Percentiles rank a stretch among this genome's conserved stretches.
phyloP scores from a whole-genome alignment of 1,284 basidiomycete genomes.

The Tylopilus orsonianus region DNA sequence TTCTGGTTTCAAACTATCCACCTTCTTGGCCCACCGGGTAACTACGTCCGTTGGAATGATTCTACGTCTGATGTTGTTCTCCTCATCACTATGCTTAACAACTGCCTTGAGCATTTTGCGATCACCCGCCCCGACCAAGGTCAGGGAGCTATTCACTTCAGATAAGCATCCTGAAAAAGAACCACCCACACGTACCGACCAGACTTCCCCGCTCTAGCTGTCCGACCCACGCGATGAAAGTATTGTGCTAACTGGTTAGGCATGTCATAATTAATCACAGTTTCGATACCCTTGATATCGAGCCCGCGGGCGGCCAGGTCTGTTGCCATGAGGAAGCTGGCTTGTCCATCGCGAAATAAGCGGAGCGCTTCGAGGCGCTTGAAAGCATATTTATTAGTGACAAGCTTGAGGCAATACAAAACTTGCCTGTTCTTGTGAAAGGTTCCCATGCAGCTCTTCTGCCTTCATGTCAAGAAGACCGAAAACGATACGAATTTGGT shows the following conservation, averaged over 20 bases:
- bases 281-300: slow-evolving; percentile 97
- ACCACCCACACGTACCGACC: slow-evolving; percentile 65
- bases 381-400: slow-evolving; percentile 8
- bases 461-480: slow-evolving; percentile 85
- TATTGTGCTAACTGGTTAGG: slow-evolving; percentile 92
- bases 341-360: slow-evolving; percentile 81
- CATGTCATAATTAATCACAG: slow-evolving; percentile 99
- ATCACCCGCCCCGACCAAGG: slow-evolving; percentile 94
- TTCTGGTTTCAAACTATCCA: slow-evolving; percentile 78
- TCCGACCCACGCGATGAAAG: slow-evolving; percentile 94
- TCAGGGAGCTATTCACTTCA: slow-evolving; percentile 69
- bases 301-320: slow-evolving; percentile 94
- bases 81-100: slow-evolving; percentile 81
- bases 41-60: slow-evolving; percentile 84
- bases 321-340: slow-evolving; percentile 92
- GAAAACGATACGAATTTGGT: slow-evolving; percentile 95
- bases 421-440: slow-evolving; percentile 90
- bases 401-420: not conserved
- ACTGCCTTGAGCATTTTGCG: slow-evolving; percentile 96
- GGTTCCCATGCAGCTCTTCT: slow-evolving; percentile 92
- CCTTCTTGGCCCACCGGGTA: slow-evolving; percentile 65
- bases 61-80: slow-evolving; percentile 88
- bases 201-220: slow-evolving; percentile 90
- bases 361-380: slow-evolving; percentile 86
- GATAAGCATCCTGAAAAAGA: slow-evolving; percentile 5